These are phyloP conservation scores for Nothophoma quercina DNA, from an alignment of 2,329 filamentous ascomycete genomes.

Conservation along the genomic window DNA sequence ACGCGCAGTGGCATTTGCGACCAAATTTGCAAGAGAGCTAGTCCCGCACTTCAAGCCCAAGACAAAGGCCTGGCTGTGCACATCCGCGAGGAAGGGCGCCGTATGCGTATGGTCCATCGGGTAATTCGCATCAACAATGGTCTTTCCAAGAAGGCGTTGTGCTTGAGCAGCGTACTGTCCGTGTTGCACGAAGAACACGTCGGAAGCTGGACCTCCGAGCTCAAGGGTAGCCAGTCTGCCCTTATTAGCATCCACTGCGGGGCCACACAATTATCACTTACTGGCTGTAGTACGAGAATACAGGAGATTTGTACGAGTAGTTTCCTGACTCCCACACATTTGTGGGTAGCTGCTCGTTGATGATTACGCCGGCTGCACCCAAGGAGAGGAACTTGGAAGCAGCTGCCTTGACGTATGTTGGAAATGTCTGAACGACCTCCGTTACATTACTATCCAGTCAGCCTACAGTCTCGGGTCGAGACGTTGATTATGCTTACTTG, in stretches of 20 bases:
- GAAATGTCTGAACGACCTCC: conserved; percentile 67
- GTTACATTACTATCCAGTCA: conserved; percentile 46
- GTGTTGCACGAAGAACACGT: conserved; percentile 61
- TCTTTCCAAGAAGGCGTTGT: conserved; percentile 24
- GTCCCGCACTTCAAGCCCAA: conserved; percentile 33
- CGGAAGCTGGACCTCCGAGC: conserved; percentile 39
- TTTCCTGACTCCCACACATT: conserved; percentile 65
- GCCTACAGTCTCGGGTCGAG: too few relatives aligned
- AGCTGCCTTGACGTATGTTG: conserved; percentile 65
- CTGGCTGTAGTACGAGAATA: conserved; percentile 57
- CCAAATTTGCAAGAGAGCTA: conserved; percentile 24
- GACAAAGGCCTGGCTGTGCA: conserved; percentile 32
- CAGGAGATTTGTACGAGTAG: conserved; percentile 55
- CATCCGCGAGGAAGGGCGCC: conserved; percentile 30
- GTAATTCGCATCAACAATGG: conserved; percentile 28
- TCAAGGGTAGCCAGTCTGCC: conserved; percentile 36
- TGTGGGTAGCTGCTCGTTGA: conserved; percentile 63
- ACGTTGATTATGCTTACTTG: too few relatives aligned
- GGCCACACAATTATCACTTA: background rate
- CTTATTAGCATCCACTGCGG: conserved; percentile 1
- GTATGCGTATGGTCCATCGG: conserved; percentile 38
- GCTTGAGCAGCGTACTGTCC: conserved; percentile 61
- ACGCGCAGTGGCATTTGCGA: conserved; percentile 31
- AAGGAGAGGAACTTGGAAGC: conserved; percentile 60
- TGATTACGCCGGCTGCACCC: conserved; percentile 64